A percentile compares a stretch with the other conserved stretches of the same genome.
phyloP scores from a whole-genome alignment of 2,329 filamentous ascomycete genomes.

The Exophiala bonariae region DNA sequence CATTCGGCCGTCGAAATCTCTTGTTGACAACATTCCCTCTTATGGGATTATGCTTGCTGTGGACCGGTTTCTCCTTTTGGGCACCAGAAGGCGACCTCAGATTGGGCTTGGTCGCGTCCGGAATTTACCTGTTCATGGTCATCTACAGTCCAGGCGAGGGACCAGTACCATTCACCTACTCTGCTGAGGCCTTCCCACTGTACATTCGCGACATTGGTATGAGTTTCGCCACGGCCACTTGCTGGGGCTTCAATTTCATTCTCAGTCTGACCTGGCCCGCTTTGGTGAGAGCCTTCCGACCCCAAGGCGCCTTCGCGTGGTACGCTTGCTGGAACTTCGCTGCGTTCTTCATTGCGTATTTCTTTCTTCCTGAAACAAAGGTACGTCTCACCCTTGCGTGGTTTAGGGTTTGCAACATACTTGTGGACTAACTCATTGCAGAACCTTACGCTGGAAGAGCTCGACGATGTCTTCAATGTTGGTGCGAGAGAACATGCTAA shows the following conservation, averaged over 20 bases:
- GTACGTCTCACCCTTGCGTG: constrained; percentile 6
- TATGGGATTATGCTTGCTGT: constrained; percentile 52
- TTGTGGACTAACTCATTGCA: constrained; percentile 2
- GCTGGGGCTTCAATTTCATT: constrained; percentile 59
- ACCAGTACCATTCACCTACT: constrained; percentile 65
- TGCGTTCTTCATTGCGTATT: constrained; percentile 52
- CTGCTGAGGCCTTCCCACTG: constrained; percentile 61
- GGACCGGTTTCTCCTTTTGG: constrained; percentile 53
- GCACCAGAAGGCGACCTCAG: constrained; percentile 39
- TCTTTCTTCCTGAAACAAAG: constrained; percentile 55
- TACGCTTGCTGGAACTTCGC: constrained; percentile 43
- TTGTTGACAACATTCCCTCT: constrained; percentile 64
- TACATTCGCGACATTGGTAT: constrained; percentile 64
- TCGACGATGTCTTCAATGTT: constrained; percentile 56
- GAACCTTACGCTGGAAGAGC: constrained; percentile 43
- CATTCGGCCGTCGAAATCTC: constrained; percentile 63
- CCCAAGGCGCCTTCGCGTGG: constrained; percentile 55
- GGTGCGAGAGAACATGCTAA: constrained; percentile 35
- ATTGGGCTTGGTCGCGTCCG: constrained; percentile 43
- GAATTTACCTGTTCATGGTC: constrained; percentile 42
- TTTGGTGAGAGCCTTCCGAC: constrained; percentile 48
- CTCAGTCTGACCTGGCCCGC: constrained; percentile 55
- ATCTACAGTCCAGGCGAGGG: constrained; percentile 59
- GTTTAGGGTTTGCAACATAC: constrained; percentile 23
- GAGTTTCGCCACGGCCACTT: constrained; percentile 57